phyloP scores from a whole-genome alignment of 768 basidiomycete species.

The Amanita rubescens region DNA sequence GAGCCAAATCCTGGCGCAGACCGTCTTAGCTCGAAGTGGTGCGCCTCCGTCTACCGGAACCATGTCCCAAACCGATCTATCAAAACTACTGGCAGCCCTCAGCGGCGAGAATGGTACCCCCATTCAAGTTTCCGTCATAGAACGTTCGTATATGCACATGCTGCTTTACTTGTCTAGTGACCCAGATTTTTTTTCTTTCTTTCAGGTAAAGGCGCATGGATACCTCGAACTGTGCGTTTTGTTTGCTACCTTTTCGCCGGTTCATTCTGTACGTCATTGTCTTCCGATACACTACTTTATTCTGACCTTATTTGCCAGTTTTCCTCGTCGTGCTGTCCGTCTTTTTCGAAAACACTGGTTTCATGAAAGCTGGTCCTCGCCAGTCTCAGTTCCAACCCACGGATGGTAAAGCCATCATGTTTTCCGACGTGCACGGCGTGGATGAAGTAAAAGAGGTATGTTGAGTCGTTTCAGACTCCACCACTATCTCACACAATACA shows the following conservation, averaged over 20 bases:
- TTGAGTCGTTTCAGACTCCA: not conserved
- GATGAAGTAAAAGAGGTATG: constrained; percentile 91
- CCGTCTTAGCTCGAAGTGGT: constrained; percentile 31
- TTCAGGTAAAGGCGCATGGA: constrained; percentile 62
- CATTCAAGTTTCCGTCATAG: constrained; percentile 74
- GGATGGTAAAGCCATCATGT: constrained; percentile 77
- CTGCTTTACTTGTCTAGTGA: not conserved
- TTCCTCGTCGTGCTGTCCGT: constrained; percentile 83
- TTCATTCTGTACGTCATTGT: constrained; percentile 52
- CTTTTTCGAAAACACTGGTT: constrained; percentile 87
- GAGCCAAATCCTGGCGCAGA: constrained; percentile 41
- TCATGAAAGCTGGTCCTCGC: constrained; percentile 82
- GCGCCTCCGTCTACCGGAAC: constrained; percentile 16
- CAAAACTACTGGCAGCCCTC: constrained; percentile 35
- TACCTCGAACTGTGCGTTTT: constrained; percentile 57
- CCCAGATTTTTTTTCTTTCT: too few relatives aligned
- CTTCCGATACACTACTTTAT: not conserved
- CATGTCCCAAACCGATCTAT: constrained; percentile 26
- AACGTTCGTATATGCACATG: constrained; percentile 55
- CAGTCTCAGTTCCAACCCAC: constrained; percentile 79
- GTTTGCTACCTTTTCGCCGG: constrained; percentile 46
- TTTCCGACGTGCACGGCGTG: constrained; percentile 94
- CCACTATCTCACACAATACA: not conserved
- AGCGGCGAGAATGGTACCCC: constrained; percentile 46
- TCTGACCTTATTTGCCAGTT: constrained; percentile 33